Percentiles rank a stretch among this genome's conserved stretches.
These are phyloP conservation scores for Coelastrella sp. DNA, from an alignment of 139 green algal genomes.

Conservation along the genomic window DNA sequence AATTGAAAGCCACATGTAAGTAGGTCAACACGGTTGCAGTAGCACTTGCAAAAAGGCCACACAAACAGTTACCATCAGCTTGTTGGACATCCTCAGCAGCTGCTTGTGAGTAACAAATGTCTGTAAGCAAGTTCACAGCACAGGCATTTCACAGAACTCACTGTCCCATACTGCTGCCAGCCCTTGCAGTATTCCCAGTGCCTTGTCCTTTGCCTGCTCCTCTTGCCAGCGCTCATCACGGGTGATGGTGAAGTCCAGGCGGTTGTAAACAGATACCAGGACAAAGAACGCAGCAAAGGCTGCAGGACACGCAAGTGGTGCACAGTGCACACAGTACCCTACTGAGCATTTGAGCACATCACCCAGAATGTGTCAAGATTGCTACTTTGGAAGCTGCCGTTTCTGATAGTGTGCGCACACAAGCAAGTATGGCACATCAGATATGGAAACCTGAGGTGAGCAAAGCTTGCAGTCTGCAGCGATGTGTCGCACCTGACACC, in stretches of 20 bases:
- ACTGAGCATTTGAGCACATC: neutral
- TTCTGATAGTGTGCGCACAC: neutral
- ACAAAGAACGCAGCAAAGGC: conserved; percentile 69
- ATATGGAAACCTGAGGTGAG: neutral
- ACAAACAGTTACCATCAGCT: neutral
- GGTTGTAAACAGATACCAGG: conserved; percentile 65
- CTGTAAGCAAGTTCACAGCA: neutral
- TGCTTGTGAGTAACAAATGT: neutral
- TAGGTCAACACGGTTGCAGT: too few relatives aligned
- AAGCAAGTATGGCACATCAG: neutral
- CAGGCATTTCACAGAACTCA: neutral
- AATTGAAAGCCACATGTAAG: too few relatives aligned
- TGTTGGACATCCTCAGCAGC: neutral
- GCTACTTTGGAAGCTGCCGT: too few relatives aligned
- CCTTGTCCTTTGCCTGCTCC: conserved; percentile 44
- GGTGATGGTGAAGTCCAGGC: conserved; percentile 76
- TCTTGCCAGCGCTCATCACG: conserved; percentile 52
- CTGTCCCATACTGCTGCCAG: conserved; percentile 33
- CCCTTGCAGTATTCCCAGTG: conserved; percentile 19
- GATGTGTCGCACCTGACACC: conserved; percentile 45
- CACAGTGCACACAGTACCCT: neutral
- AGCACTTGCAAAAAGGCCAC: neutral
- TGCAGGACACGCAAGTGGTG: neutral
- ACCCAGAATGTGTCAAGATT: neutral
- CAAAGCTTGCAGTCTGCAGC: neutral